These are phyloP conservation scores for Nitzschia palea DNA, from an alignment of 108 stramenopile genomes.

Conservation along the genomic window DNA sequence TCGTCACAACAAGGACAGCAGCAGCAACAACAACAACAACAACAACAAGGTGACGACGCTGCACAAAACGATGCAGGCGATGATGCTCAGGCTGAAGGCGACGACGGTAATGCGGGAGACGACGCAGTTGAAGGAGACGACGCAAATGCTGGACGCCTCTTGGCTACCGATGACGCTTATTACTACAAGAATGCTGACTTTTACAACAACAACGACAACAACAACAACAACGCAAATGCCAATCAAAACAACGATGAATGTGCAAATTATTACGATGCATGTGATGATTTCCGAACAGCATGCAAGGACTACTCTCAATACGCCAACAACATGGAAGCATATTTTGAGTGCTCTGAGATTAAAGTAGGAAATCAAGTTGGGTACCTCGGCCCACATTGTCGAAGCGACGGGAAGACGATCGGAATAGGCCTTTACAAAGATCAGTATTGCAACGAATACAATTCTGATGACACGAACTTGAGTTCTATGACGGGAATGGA, in stretches of 20 bases:
- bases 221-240: not conserved
- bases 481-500: slow-evolving; percentile 30
- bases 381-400: slow-evolving; percentile 78
- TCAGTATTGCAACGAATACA: slow-evolving; percentile 68
- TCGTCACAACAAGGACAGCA: not conserved
- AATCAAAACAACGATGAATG: slow-evolving; percentile 18
- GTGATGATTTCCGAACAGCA: slow-evolving; percentile 35
- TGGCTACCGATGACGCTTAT: not conserved
- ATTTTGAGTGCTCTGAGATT: slow-evolving; percentile 46
- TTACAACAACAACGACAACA: slow-evolving; percentile 8
- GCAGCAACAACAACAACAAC: not conserved
- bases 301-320: slow-evolving; percentile 50
- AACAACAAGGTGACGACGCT: slow-evolving; percentile 2
- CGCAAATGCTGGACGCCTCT: slow-evolving; percentile 1
- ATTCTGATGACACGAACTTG: slow-evolving; percentile 39
- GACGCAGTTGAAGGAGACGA: slow-evolving; percentile 28
- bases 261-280: slow-evolving; percentile 33
- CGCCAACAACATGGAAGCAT: slow-evolving; percentile 28
- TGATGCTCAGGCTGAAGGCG: slow-evolving; percentile 18
- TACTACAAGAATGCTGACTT: not conserved
- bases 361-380: slow-evolving; percentile 36
- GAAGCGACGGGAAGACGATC: slow-evolving; percentile 67
- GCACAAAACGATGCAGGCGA: slow-evolving; percentile 9
- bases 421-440: slow-evolving; percentile 76
- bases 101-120: slow-evolving; percentile 38